A percentile compares a stretch with the other conserved stretches of the same genome.
Evolutionary conservation across 768 basidiomycete species (phyloP).

Genomic region (Termitomyces bulborhizus): DNA sequence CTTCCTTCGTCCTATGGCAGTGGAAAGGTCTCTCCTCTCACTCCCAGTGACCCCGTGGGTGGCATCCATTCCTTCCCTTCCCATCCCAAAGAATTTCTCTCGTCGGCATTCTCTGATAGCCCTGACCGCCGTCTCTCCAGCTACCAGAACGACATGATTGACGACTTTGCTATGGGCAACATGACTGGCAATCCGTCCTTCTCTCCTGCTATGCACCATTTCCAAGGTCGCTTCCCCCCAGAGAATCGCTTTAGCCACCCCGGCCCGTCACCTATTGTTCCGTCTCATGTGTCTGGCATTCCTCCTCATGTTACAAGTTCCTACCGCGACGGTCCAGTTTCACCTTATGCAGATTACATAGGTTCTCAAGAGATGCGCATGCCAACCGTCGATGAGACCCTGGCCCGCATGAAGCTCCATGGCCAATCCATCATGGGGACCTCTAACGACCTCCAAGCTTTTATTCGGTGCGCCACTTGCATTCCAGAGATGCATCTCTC

Average conservation of each 20-base stretch:
- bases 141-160: constrained; percentile 56
- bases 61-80: constrained; percentile 51
- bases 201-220: constrained; percentile 47
- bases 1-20: constrained; percentile 61
- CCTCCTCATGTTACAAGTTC: constrained; percentile 65
- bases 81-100: constrained; percentile 52
- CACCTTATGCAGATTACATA: constrained; percentile 32
- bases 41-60: constrained; percentile 58
- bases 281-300: constrained; percentile 53
- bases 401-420: constrained; percentile 61
- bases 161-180: constrained; percentile 52
- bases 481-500: not conserved
- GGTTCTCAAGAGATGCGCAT: constrained; percentile 51
- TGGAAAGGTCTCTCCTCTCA: constrained; percentile 73
- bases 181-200: constrained; percentile 44
- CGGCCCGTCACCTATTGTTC: constrained; percentile 28
- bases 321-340: constrained; percentile 47
- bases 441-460: constrained; percentile 71
- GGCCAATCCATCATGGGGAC: constrained; percentile 49
- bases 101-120: constrained; percentile 48
- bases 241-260: constrained; percentile 45
- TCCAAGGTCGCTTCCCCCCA: constrained; percentile 48
- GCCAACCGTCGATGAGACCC: constrained; percentile 53
- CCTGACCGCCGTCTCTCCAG: constrained; percentile 52
- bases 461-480: constrained; percentile 54